Conservation (phyloP, 768 basidiomycete species). For the Macrolepiota dolichaula region DNA sequence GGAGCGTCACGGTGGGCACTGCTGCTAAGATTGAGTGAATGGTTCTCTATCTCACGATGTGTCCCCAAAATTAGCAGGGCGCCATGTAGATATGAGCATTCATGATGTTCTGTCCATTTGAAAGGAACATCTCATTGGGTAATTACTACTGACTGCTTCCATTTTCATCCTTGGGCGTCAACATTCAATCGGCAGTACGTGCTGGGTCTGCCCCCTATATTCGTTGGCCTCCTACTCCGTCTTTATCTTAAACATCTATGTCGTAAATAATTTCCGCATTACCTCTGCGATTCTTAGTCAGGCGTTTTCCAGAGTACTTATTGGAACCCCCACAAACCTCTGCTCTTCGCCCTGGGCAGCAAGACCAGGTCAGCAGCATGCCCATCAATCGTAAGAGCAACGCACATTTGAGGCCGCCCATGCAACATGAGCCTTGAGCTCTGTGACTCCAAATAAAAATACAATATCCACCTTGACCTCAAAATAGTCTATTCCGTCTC, state of each 20-base stretch:
- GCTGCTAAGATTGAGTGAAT: too few species aligned
- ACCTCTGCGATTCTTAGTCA: constrained; percentile 22
- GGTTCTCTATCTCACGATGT: too few species aligned
- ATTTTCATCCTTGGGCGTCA: too few species aligned
- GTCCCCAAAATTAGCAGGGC: too few species aligned
- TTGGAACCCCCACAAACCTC: constrained; percentile 22
- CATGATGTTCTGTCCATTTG: too few species aligned
- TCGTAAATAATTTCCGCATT: constrained; percentile 33
- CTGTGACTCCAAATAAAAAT: constrained; percentile 50
- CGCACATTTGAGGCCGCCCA: constrained; percentile 45
- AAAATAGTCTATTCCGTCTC: constrained; percentile 13
- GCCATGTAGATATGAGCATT: too few species aligned
- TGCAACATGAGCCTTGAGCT: constrained; percentile 47
- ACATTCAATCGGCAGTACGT: too few species aligned
- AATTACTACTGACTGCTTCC: too few species aligned
- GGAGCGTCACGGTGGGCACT: too few species aligned
- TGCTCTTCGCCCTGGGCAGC: constrained; percentile 30
- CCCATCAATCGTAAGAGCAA: neutral
- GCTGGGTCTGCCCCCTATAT: too few species aligned
- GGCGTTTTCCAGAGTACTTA: neutral
- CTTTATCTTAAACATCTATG: constrained; percentile 16
- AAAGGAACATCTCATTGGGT: too few species aligned
- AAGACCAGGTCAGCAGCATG: neutral
- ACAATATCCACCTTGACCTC: constrained; percentile 37
- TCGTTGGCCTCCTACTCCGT: too few species aligned